phyloP scores from a whole-genome alignment of 2,329 filamentous ascomycete genomes.

The Hysterium pulicare region DNA sequence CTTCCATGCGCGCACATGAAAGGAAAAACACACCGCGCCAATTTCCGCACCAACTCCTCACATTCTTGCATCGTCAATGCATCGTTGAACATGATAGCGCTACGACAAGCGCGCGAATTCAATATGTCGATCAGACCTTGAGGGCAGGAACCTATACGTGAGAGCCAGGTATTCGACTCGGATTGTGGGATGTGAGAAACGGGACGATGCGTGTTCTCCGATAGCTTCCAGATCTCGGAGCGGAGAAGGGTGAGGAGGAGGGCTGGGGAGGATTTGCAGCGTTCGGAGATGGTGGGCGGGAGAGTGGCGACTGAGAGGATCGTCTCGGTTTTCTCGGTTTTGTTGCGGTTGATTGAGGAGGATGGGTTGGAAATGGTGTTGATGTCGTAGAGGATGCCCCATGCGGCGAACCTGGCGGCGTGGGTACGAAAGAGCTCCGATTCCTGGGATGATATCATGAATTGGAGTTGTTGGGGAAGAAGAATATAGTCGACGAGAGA shows the following conservation, averaged over 20 bases:
- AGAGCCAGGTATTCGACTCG: constrained; percentile 50
- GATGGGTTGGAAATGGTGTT: not conserved
- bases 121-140: constrained; percentile 71
- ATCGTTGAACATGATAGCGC: constrained; percentile 87
- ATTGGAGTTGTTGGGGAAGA: constrained; percentile 55
- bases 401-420: constrained; percentile 59
- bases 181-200: not conserved
- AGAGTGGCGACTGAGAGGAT: constrained; percentile 55
- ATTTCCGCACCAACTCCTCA: constrained; percentile 50
- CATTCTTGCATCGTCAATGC: constrained; percentile 58
- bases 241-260: constrained; percentile 72
- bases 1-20: constrained; percentile 81
- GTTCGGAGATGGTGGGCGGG: constrained; percentile 69
- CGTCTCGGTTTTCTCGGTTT: constrained; percentile 3
- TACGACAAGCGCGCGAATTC: constrained; percentile 72
- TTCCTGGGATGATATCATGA: constrained; percentile 64
- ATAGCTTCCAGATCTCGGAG: constrained; percentile 65
- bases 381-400: constrained; percentile 70
- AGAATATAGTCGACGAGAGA: constrained; percentile 27
- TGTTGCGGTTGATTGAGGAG: not conserved
- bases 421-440: constrained; percentile 54
- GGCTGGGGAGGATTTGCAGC: constrained; percentile 69
- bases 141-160: constrained; percentile 66
- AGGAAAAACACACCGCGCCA: constrained; percentile 67
- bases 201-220: constrained; percentile 12